phyloP scores from a whole-genome alignment of 2,329 filamentous ascomycete genomes.

The Phaeosphaeriaceae sp. region DNA sequence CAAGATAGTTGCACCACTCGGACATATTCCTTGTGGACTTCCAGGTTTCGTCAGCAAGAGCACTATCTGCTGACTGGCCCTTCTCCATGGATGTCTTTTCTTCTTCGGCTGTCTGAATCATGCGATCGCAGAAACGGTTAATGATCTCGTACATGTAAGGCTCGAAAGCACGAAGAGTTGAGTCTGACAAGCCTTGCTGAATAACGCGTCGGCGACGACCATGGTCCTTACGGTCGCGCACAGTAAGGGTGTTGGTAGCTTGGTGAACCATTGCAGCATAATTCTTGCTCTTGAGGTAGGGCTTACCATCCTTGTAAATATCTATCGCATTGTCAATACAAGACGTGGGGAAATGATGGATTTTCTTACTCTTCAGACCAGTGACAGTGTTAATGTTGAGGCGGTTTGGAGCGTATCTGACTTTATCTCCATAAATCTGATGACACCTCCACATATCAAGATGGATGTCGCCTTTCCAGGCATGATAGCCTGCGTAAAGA shows the following conservation, averaged over 20 bases:
- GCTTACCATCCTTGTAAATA: slow-evolving; percentile 14
- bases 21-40: slow-evolving; percentile 46
- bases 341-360: neutral
- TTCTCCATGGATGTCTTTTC: slow-evolving; percentile 12
- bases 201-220: slow-evolving; percentile 12
- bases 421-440: slow-evolving; percentile 14
- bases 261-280: slow-evolving; percentile 16
- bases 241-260: slow-evolving; percentile 18
- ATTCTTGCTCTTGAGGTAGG: slow-evolving; percentile 8
- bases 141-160: slow-evolving; percentile 2
- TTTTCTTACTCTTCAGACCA: slow-evolving; percentile 1
- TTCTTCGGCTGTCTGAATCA: slow-evolving; percentile 20
- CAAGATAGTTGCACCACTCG: slow-evolving; percentile 42
- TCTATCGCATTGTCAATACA: neutral
- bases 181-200: slow-evolving; percentile 8
- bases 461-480: slow-evolving; percentile 13
- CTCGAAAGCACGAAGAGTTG: slow-evolving; percentile 6
- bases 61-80: neutral
- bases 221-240: slow-evolving; percentile 8
- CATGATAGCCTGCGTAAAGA: slow-evolving; percentile 16
- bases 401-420: slow-evolving; percentile 7
- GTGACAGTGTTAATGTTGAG: slow-evolving; percentile 6
- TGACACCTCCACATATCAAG: slow-evolving; percentile 16
- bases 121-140: slow-evolving; percentile 10
- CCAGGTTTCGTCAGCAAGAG: neutral